Evolutionary conservation across 805 yeast genomes (phyloP), one percentile per base, ranked within the genome.

Genomic region (Kodamaea jinghongensis): DNA sequence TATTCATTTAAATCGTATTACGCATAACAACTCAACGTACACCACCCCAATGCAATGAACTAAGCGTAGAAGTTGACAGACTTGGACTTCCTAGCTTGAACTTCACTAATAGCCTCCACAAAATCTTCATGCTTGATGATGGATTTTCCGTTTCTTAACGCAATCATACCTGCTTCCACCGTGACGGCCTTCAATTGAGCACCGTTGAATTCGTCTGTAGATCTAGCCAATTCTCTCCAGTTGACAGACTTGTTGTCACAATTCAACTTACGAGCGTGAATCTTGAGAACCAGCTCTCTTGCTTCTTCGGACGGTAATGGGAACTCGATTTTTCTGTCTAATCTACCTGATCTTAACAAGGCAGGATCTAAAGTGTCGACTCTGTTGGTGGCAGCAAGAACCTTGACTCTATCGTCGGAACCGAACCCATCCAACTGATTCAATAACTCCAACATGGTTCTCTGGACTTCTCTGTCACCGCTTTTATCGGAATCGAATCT

Each of bases 281-380:
- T 93, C 70, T 91, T 96, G 58, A 93, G 72, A 58, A 93, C 95
- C 43, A 93, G 91, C 31, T 96, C 97, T 64, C 99, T 81, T 4
- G 97, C 91, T 62, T 95, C 99, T 64, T 93, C 99, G 13, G 93
- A 79, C 11, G 99, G 99, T 52, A 93, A 75, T 39, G 99, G 99
- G 67, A 93, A 93, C 69, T 93, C 99, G 55, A 93, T 95, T 66
- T 95, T 95, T 65, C 99, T 80, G 66, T 93, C 99, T 62, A 93
- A 76, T 71, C 99, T 86, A 51, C 99, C 99, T 13, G 99, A 97
- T 71, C 99, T 86, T 63, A 93, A 78, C 52, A 93, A 73, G 9
- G 99, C 99, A 4, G 99, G 99, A 67, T 93, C 99, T 52, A 93
- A 78, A 2, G 99, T 93, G 61, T 93, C 99, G n/a, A 96, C 96